Evolutionary conservation across 176 grass and related monocot genomes (phyloP), one percentile per base, ranked within the genome.

Genomic region (Zea luxurians): DNA sequence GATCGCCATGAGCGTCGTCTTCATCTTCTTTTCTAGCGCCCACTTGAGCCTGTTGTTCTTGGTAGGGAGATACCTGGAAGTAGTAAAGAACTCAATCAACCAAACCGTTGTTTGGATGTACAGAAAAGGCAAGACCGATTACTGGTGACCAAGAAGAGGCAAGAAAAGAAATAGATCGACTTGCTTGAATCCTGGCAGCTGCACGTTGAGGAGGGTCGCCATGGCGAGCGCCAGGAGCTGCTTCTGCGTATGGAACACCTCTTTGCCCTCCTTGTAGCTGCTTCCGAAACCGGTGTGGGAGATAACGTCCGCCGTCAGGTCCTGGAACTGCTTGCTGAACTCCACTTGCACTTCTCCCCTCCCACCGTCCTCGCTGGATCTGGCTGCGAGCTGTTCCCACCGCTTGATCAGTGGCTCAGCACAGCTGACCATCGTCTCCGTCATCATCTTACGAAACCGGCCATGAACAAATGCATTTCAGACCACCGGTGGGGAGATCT

Each of bases 281-380:
- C 79, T 86, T 16, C 86, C 90, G 7, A 92, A 92, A 11, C 69
- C 79, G 0, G 90, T 83, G 8, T 75, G 86, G 6, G 86, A 89
- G 53, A 92, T 89, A 4, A 89, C 46, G 37, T 92, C 83, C 16
- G 79, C 86, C 41, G 90, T 89, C 61, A 89, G 15, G 18, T 86
- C 83, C 52, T 80, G 74, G 36, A 92, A 92, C 8, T 86, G 70
- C 17, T 35, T 21, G 49, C 61, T 80, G 13, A 89, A 50, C 4
- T 89, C 86, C 9, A 92, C 75, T 66, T 88, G 75, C 41, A 21
- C 66, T 13, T 68, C 35, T 17, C 67, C 10, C 9, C 2, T 21
- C 37, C 38, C 12, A 3, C 27, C 27, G 27, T 27, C 27, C 27
- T 44, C 66, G 16, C 48, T 48, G 10, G 45, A 50, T 4, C 27